Base-by-base conservation (phyloP, 2,329 filamentous ascomycete species). In the Pezicula rhizophila region DNA sequence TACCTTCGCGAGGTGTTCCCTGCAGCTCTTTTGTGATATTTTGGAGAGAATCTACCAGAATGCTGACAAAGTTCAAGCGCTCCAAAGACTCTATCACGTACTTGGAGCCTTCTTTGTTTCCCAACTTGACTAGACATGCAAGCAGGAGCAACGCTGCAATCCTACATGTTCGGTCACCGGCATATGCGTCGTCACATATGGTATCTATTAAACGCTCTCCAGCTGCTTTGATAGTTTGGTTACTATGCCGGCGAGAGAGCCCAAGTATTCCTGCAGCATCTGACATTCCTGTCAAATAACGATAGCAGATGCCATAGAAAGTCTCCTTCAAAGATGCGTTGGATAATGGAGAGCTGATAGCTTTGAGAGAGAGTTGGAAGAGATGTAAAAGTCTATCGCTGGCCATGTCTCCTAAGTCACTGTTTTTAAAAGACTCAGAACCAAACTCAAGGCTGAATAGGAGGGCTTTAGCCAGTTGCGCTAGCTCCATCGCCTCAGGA, bases 281-380 rank as follows among this genome's bases (percentile, higher is more conserved):
- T 43, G 69, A 70, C 57, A 91, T 84, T 39, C 85, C 84, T 4
- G 81, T 80, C 46, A 96, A 76, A 64, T 95, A 95, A 17, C 87
- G 82, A 65, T 91, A 92, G 70, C 87, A 91, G 59, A 96, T 95
- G 60, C 87, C 87, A 67, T 97, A 99, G 68, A 95, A 92, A 18
- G 87, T 78, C 50, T 93, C 83, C 45, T 93, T 84, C 35, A 99
- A 72, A 47, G 82, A 76, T 14, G 87, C 73, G 46, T 80, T 84
- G 4, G 85, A 83, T 2, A 83, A 78, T 62, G 87, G 84, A 52
- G 86, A 83, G 55, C 84, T 81, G 47, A 95, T 85, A 5, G 89
- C 89, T 58, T 84, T 79, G 12, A 96, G 74, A 53, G 88, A 91
- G 35, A 89, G 80, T 54, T 95, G 87, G 74, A 99, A 96, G 4